A percentile compares a stretch with the other conserved stretches of the same genome.
Conservation (phyloP, 148 eudicot species). For the Agrostemma githago region DNA sequence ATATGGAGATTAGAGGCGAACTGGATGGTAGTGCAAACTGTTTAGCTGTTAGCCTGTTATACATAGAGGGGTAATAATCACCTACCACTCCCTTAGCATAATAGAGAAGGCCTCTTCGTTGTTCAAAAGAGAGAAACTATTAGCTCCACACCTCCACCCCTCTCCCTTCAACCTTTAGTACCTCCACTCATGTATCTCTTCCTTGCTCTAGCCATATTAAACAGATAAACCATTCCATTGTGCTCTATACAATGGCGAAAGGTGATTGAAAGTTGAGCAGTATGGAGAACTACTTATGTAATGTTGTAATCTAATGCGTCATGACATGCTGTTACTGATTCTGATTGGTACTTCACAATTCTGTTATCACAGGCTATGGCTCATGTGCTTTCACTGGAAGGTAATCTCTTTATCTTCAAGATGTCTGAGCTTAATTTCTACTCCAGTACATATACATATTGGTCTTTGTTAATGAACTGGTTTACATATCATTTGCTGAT, state of each 20-base stretch:
- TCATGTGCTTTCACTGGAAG: conserved; percentile 77
- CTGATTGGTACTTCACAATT: conserved; percentile 19
- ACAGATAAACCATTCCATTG: not conserved
- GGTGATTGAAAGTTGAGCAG: not conserved
- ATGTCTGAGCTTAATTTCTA: not conserved
- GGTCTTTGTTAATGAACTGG: not conserved
- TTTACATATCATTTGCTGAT: conserved; percentile 5
- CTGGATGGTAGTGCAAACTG: not conserved
- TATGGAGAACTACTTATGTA: not conserved
- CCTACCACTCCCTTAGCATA: not conserved
- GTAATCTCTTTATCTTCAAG: conserved; percentile 31
- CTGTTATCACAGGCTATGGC: conserved; percentile 62
- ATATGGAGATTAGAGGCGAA: not conserved
- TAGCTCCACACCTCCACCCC: not conserved
- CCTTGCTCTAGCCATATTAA: not conserved
- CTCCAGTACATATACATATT: not conserved
- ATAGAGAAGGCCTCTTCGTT: not conserved
- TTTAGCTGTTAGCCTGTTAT: not conserved
- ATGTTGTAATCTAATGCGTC: no score
- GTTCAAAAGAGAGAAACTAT: not conserved
- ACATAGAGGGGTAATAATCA: not conserved
- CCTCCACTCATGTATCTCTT: not conserved
- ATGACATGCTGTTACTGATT: conserved; percentile 1
- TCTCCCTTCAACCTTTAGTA: not conserved
- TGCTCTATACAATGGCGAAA: not conserved